Evolutionary conservation across 441 rosid genomes (phyloP).

Genomic region (Corymbia calophylla): DNA sequence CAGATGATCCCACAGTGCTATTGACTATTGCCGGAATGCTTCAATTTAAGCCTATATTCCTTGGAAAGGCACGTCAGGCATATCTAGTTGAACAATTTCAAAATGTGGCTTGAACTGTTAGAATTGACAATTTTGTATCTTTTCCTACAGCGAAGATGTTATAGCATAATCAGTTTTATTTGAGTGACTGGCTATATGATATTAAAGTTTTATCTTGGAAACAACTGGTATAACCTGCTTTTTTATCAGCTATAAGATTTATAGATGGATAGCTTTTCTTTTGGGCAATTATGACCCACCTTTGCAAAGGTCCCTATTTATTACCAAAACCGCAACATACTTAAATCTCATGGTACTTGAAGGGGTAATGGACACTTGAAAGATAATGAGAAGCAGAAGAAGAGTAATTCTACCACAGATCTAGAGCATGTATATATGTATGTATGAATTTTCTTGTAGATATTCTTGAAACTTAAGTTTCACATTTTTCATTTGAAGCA

Average conservation of each 20-base stretch:
- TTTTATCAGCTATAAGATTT: not conserved
- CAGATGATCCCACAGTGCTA: constrained; percentile 91
- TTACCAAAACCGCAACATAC: not conserved
- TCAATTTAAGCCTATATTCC: constrained; percentile 91
- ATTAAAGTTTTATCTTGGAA: not conserved
- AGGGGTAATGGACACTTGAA: not conserved
- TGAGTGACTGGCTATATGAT: not conserved
- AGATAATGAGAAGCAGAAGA: not conserved
- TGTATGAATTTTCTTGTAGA: not conserved
- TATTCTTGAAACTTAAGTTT: not conserved
- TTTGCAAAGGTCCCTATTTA: not conserved
- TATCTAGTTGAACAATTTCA: not conserved
- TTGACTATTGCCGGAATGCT: constrained; percentile 98
- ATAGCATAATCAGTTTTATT: not conserved
- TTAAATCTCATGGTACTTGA: not conserved
- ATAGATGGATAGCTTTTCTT: not conserved
- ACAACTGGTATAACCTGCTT: not conserved
- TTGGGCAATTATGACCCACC: not conserved
- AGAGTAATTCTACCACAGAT: not conserved
- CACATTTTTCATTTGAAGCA: not conserved
- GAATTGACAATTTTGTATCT: not conserved
- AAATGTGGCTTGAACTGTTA: not conserved
- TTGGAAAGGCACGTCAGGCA: constrained; percentile 48
- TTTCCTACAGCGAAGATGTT: not conserved
- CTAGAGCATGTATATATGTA: not conserved